Conservation (phyloP, 768 basidiomycete species). For the Phanerochaete sordida region DNA sequence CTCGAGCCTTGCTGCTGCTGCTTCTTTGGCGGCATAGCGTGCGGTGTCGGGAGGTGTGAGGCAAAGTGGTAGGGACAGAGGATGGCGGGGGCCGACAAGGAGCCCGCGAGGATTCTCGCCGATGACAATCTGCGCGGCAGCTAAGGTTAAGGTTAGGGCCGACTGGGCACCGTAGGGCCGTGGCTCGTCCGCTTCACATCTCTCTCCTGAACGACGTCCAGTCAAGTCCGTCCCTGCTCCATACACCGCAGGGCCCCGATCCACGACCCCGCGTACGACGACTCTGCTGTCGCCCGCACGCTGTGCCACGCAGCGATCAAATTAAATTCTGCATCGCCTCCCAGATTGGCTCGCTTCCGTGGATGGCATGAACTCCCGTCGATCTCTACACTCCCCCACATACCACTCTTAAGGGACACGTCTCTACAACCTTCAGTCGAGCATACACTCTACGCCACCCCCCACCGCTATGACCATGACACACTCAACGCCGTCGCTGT, state of each 20-base stretch:
- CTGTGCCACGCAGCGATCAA: background rate
- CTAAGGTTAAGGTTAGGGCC: background rate
- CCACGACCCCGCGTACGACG: background rate
- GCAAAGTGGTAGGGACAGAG: background rate
- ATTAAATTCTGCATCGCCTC: background rate
- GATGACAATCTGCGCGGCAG: background rate
- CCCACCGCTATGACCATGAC: slow-evolving; percentile 17
- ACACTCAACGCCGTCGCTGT: slow-evolving; percentile 19
- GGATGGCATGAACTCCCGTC: background rate
- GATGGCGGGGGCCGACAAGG: background rate
- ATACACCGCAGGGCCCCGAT: background rate
- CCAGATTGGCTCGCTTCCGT: background rate
- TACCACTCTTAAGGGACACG: background rate
- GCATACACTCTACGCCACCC: background rate
- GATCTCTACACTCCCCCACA: background rate
- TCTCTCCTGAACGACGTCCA: background rate
- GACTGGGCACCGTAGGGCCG: background rate
- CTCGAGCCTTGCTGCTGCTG: slow-evolving; percentile 48
- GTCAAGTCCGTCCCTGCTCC: background rate
- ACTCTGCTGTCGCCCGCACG: background rate
- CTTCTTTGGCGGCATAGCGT: slow-evolving; percentile 79
- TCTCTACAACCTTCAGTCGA: background rate
- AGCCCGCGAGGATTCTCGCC: background rate
- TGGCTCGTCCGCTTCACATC: background rate
- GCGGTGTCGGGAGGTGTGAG: background rate